Evolutionary conservation across 495 filamentous ascomycete genomes (phyloP).

Genomic region (Rostrohypoxylon terebratum): DNA sequence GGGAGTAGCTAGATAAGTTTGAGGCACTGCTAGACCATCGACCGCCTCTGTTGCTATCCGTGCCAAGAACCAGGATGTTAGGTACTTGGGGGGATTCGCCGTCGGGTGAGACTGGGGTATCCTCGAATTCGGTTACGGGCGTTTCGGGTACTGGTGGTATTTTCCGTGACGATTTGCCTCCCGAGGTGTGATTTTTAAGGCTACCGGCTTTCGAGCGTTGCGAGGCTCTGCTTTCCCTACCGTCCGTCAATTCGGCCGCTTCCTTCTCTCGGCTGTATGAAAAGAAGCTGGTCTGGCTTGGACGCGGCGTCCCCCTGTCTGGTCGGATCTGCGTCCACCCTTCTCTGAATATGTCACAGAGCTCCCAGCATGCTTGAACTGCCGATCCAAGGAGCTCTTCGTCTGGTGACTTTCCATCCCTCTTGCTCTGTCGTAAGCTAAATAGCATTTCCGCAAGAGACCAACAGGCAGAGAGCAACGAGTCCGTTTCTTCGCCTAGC

Average conservation of each 20-base stretch:
- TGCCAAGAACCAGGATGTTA: conserved; percentile 87
- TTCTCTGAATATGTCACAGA: conserved; percentile 92
- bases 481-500: conserved; percentile 81
- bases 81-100: conserved; percentile 74
- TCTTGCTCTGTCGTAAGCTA: conserved; percentile 84
- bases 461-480: conserved; percentile 88
- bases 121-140: conserved; percentile 92
- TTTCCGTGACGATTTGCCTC: conserved; percentile 44
- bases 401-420: conserved; percentile 77
- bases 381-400: conserved; percentile 87
- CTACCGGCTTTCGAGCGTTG: conserved; percentile 60
- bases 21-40: conserved; percentile 83
- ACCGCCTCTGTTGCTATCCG: conserved; percentile 61
- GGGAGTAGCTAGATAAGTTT: conserved; percentile 77
- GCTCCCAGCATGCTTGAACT: conserved; percentile 93
- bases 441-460: conserved; percentile 93
- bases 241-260: conserved; percentile 41
- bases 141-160: conserved; percentile 75
- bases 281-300: conserved; percentile 80
- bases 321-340: conserved; percentile 92
- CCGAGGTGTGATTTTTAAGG: conserved; percentile 52
- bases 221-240: conserved; percentile 52
- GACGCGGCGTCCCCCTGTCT: conserved; percentile 86
- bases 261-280: conserved; percentile 41
- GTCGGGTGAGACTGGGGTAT: conserved; percentile 82